Conservation (phyloP, 2,329 filamentous ascomycete genomes). For the Monilinia polystroma region DNA sequence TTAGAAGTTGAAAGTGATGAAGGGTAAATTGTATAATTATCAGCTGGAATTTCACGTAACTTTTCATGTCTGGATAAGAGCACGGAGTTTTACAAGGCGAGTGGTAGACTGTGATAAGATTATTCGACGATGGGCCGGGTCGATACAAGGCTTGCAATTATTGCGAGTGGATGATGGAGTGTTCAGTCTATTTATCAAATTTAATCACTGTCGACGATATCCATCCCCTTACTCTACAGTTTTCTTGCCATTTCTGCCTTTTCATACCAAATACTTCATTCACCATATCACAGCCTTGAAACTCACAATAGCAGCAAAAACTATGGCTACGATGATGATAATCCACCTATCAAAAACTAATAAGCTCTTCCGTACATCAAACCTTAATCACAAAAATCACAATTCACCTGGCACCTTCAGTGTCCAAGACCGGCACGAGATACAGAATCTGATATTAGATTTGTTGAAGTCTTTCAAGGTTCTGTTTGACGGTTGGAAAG, state of each 20-base stretch:
- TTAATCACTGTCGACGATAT: too few relatives aligned
- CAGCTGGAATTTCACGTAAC: not conserved
- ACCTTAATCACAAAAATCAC: too few relatives aligned
- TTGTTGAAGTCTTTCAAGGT: too few relatives aligned
- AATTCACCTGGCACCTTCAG: too few relatives aligned
- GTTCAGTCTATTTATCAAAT: too few relatives aligned
- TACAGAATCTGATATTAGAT: too few relatives aligned
- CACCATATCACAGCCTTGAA: not conserved
- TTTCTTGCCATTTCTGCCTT: too few relatives aligned
- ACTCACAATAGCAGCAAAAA: not conserved
- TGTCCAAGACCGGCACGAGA: too few relatives aligned
- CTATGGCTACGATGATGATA: too few relatives aligned
- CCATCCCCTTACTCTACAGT: too few relatives aligned
- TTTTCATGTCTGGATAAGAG: not conserved
- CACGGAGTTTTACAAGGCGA: not conserved
- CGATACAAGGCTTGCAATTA: not conserved
- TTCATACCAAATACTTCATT: too few relatives aligned
- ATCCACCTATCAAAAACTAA: too few relatives aligned
- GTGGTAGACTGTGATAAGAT: not conserved
- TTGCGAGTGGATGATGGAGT: not conserved
- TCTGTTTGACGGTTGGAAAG: not conserved
- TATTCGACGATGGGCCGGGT: not conserved
- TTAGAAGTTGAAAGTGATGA: not conserved
- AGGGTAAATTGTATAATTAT: not conserved
- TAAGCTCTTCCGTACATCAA: not conserved